phyloP scores from a whole-genome alignment of 2,329 filamentous ascomycete species.

The Aspergillus vadensis region DNA sequence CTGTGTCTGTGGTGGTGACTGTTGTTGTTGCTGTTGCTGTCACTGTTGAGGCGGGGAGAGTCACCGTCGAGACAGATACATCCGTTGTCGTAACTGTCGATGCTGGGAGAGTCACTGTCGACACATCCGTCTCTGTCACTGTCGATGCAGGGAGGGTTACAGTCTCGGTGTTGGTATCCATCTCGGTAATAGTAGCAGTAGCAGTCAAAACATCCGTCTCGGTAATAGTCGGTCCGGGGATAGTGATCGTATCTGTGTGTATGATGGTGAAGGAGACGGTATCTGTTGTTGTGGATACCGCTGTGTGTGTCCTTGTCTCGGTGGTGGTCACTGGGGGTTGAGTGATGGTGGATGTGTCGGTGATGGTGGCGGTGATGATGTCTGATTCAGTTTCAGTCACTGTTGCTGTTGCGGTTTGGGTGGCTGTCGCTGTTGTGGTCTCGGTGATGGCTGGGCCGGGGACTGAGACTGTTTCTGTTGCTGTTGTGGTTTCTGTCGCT shows the following conservation, averaged over 20 bases:
- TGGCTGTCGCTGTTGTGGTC: neutral
- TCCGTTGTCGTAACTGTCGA: neutral
- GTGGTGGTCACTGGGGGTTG: neutral
- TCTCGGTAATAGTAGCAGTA: neutral
- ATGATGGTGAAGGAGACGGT: neutral
- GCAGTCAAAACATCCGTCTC: too few species aligned
- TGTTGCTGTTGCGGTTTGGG: neutral
- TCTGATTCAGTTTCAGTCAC: neutral
- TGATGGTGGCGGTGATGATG: neutral
- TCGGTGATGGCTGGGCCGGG: neutral
- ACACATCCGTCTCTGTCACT: neutral
- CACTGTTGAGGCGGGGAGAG: too few species aligned
- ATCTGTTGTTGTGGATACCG: neutral
- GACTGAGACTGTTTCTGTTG: neutral
- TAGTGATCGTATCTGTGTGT: neutral
- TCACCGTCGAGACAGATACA: too few species aligned
- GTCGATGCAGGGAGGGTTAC: neutral
- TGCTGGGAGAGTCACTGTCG: neutral
- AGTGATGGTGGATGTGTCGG: neutral
- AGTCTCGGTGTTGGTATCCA: neutral
- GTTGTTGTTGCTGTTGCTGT: neutral
- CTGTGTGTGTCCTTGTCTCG: neutral
- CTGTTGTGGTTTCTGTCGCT: neutral
- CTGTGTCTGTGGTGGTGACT: neutral
- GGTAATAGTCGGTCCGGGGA: slow-evolving; percentile 31